A percentile compares a stretch with the other conserved stretches of the same genome.
These are phyloP conservation scores for Acacia acuminata DNA, from an alignment of 306 rosid species.

Conservation along the genomic window DNA sequence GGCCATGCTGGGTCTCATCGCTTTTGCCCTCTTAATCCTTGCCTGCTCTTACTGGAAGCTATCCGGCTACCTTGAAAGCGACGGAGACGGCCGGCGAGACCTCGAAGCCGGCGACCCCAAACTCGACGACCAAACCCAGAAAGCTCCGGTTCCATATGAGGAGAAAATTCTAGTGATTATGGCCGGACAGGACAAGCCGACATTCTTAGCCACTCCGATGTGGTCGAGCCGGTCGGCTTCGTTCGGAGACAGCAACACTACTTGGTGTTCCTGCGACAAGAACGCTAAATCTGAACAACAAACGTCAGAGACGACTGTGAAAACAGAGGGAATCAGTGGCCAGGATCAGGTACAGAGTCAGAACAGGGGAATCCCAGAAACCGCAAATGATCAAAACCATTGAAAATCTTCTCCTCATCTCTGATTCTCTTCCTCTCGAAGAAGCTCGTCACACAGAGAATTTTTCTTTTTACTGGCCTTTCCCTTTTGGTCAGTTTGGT, in stretches of 20 bases:
- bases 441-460: slow-evolving; percentile 19
- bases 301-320: slow-evolving; percentile 27
- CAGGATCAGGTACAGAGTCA: slow-evolving; percentile 9
- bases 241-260: slow-evolving; percentile 51
- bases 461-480: not conserved
- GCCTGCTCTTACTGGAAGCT: slow-evolving; percentile 99
- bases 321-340: slow-evolving; percentile 21
- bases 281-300: slow-evolving; percentile 38
- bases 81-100: slow-evolving; percentile 46
- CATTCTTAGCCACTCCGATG: slow-evolving; percentile 86
- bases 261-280: slow-evolving; percentile 52
- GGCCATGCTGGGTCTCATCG: slow-evolving; percentile 93
- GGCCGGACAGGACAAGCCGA: slow-evolving; percentile 91
- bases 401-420: not conserved
- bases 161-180: slow-evolving; percentile 90
- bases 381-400: slow-evolving; percentile 46
- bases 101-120: slow-evolving; percentile 59
- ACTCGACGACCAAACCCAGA: slow-evolving; percentile 38
- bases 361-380: slow-evolving; percentile 29
- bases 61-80: slow-evolving; percentile 68
- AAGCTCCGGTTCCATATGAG: slow-evolving; percentile 53
- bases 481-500: slow-evolving; percentile 14
- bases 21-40: slow-evolving; percentile 88
- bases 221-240: slow-evolving; percentile 67
- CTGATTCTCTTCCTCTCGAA: not conserved